Percentiles rank a stretch among this genome's conserved stretches.
These are phyloP conservation scores for Biancaea sappan DNA, from an alignment of 306 rosid species.

Conservation along the genomic window DNA sequence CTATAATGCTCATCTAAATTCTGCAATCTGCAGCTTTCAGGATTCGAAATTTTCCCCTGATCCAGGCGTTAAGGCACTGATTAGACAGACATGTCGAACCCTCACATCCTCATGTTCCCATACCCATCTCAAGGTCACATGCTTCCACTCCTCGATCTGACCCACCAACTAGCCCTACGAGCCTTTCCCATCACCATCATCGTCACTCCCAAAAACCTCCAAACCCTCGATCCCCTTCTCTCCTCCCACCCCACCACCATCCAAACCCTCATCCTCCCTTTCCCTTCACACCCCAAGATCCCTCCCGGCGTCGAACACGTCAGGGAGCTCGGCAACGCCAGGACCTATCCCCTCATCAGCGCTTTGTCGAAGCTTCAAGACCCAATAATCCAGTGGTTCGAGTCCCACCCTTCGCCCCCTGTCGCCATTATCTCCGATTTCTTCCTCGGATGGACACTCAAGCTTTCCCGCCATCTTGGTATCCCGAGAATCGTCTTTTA, in stretches of 20 bases:
- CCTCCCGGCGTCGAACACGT: conserved; percentile 51
- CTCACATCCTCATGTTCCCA: conserved; percentile 52
- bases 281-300: conserved; percentile 49
- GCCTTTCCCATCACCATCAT: conserved; percentile 44
- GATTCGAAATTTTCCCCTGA: too few relatives aligned
- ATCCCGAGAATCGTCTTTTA: conserved; percentile 6
- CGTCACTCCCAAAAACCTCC: conserved; percentile 57
- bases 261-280: conserved; percentile 45
- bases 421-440: conserved; percentile 22
- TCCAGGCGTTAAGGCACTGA: not conserved
- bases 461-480: conserved; percentile 1
- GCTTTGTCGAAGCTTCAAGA: conserved; percentile 17
- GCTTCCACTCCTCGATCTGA: conserved; percentile 47
- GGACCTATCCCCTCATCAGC: conserved; percentile 21
- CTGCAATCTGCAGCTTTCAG: too few relatives aligned
- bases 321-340: conserved; percentile 43
- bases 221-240: conserved; percentile 40
- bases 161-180: conserved; percentile 45
- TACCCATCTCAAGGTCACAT: conserved; percentile 64
- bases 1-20: too few relatives aligned
- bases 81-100: not conserved
- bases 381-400: conserved; percentile 16
- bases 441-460: conserved; percentile 3
- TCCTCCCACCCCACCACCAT: conserved; percentile 40
- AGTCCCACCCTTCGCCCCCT: conserved; percentile 21